A percentile compares a stretch with the other conserved stretches of the same genome.
Conservation (phyloP, 768 basidiomycete species). For the Rhodosporidiobolus sp. region DNA sequence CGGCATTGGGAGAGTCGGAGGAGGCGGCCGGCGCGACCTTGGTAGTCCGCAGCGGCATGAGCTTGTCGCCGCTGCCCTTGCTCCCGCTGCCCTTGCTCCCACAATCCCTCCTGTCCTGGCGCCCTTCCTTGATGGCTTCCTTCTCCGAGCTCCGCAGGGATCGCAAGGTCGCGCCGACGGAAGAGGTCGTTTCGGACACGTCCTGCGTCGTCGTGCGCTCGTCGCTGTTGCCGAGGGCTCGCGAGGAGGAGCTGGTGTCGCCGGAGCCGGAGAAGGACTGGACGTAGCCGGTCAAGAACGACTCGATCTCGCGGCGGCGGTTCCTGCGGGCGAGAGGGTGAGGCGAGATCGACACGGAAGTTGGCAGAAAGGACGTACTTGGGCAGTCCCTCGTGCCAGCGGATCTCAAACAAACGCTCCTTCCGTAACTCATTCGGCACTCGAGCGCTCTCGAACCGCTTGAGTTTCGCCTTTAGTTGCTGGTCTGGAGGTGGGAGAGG, state of each 20-base stretch:
- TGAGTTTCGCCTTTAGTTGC: constrained; percentile 8
- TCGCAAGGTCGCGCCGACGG: constrained; percentile 16
- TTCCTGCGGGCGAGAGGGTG: not conserved
- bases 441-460: constrained; percentile 14
- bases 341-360: too few species aligned
- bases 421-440: constrained; percentile 10
- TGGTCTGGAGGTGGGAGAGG: constrained; percentile 4
- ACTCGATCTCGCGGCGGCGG: constrained; percentile 28
- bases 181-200: constrained; percentile 16
- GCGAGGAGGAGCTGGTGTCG: constrained; percentile 1
- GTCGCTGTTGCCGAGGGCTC: not conserved
- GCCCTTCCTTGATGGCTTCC: constrained; percentile 4
- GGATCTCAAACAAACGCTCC: constrained; percentile 33
- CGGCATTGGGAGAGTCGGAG: not conserved
- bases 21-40: not conserved
- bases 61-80: not conserved
- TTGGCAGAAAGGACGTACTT: constrained; percentile 5
- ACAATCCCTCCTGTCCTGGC: not conserved
- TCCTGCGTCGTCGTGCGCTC: not conserved
- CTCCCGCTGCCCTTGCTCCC: constrained; percentile 4
- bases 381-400: constrained; percentile 26
- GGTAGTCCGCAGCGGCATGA: too few species aligned
- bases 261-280: constrained; percentile 8
- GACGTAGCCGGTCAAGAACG: constrained; percentile 28
- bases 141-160: constrained; percentile 31